These are phyloP conservation scores for Metschnikowia lochheadii DNA, from an alignment of 805 yeast genomes.

Conservation along the genomic window DNA sequence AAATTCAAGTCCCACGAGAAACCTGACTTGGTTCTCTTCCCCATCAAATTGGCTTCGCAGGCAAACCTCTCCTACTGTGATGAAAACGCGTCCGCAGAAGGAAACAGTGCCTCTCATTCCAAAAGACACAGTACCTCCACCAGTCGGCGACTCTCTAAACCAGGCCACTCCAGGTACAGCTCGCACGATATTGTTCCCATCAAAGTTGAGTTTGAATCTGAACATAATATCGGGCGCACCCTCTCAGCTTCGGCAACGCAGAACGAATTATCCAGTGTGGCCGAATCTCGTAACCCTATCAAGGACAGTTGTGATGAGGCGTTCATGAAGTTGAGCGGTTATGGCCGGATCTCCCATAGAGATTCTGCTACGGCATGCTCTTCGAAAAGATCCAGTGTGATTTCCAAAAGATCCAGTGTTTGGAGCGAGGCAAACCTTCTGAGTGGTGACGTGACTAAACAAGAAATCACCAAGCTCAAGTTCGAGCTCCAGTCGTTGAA, in stretches of 20 bases:
- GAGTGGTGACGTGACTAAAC: constrained; percentile 31
- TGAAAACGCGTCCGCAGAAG: constrained; percentile 11
- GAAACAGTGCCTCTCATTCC: neutral
- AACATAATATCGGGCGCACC: constrained; percentile 18
- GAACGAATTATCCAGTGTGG: constrained; percentile 13
- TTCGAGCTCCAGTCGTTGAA: constrained; percentile 52
- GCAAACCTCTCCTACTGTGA: constrained; percentile 19
- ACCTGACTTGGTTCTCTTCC: constrained; percentile 38
- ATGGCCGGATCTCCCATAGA: constrained; percentile 8
- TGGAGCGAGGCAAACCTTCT: constrained; percentile 21
- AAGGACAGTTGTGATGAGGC: constrained; percentile 22
- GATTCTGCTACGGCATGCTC: constrained; percentile 23
- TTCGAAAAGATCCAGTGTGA: neutral
- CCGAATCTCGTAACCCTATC: constrained; percentile 14
- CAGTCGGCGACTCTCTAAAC: constrained; percentile 18
- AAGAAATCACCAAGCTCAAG: constrained; percentile 48
- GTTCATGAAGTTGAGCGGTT: constrained; percentile 30
- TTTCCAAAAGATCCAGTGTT: constrained; percentile 30
- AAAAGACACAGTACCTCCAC: constrained; percentile 24
- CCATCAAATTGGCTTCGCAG: constrained; percentile 34
- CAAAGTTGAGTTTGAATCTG: constrained; percentile 39
- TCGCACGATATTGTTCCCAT: constrained; percentile 42
- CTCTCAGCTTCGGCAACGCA: constrained; percentile 26
- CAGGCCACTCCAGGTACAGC: constrained; percentile 37
- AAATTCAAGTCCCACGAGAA: constrained; percentile 23